Evolutionary conservation across 2,329 filamentous ascomycete species (phyloP).

Genomic region (Sphaerulina vaccinii): DNA sequence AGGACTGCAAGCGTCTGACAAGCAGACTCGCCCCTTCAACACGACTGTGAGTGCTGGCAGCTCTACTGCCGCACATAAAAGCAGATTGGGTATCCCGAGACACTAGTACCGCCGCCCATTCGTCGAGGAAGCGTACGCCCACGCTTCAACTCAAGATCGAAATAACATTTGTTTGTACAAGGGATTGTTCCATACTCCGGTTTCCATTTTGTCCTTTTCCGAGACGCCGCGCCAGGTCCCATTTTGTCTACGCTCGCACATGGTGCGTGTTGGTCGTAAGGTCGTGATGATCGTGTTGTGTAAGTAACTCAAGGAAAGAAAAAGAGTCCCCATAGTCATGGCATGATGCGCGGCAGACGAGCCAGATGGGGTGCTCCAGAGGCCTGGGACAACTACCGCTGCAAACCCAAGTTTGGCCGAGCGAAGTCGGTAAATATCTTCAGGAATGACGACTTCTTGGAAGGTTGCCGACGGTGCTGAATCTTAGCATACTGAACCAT

Average conservation of each 20-base stretch:
- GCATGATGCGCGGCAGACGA: neutral
- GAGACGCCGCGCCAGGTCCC: slow-evolving; percentile 16
- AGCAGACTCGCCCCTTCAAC: slow-evolving; percentile 21
- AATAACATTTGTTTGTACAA: neutral
- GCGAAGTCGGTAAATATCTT: slow-evolving; percentile 38
- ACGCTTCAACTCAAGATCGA: slow-evolving; percentile 12
- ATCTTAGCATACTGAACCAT: slow-evolving; percentile 62
- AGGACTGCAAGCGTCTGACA: slow-evolving; percentile 20
- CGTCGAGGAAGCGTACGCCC: slow-evolving; percentile 11
- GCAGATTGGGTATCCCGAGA: slow-evolving; percentile 14
- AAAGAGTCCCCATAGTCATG: neutral
- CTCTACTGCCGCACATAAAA: slow-evolving; percentile 2
- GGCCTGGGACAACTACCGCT: slow-evolving; percentile 15
- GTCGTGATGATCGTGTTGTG: slow-evolving; percentile 14
- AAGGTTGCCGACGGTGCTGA: slow-evolving; percentile 29
- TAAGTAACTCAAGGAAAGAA: slow-evolving; percentile 9
- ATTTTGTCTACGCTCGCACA: slow-evolving; percentile 14
- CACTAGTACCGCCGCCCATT: slow-evolving; percentile 3
- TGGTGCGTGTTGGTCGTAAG: slow-evolving; percentile 10
- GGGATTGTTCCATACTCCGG: neutral
- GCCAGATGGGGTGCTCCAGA: neutral
- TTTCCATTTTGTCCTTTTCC: slow-evolving; percentile 2
- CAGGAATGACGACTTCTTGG: slow-evolving; percentile 35
- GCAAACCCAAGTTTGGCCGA: slow-evolving; percentile 23
- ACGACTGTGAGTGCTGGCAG: slow-evolving; percentile 8